Evolutionary conservation across 2,329 filamentous ascomycete genomes (phyloP), one percentile per base, ranked within the genome.

Genomic region (Fusarium sp.): DNA sequence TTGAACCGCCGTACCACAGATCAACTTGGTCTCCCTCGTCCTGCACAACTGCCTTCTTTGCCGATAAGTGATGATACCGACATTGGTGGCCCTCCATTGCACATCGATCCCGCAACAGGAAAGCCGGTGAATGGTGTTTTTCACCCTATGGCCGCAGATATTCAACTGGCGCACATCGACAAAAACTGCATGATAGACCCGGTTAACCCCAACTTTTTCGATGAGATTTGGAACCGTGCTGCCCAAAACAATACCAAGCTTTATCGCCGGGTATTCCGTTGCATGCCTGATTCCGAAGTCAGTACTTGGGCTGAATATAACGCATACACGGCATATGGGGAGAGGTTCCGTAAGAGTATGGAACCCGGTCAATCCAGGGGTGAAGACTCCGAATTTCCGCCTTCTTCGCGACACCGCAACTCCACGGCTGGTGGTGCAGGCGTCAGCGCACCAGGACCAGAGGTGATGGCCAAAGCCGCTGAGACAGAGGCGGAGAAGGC

Each of bases 171-270:
- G 1, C 82, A 87, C 34, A 87, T 99, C 28, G 89, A 93, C 67
- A 92, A 94, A 72, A 92, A 98, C 77, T 98, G 95, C 80, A 99
- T 99, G 94, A 88, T 86, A 16, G 96, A 99, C 79, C 96, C 97
- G 0, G 81, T 99, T 40, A 90, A 91, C 60, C 86, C 93, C 55
- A 83, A 86, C 2, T 99, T 99, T 80, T 92, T 93, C 77, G 88
- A 96, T 45, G 92, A 97, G 66, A 89, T 93, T 3, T 99, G 97
- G 97, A 90, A 91, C 69, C 86, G 89, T 18, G 89, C 94, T 54
- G 96, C 96, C 1, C 89, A 92, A 67, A 98, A 98, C 82, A 99
- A 99, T 78, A 99, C 96, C 4, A 95, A 94, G 77, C 87, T 99
- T 47, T 99, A 92, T 81, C 91, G 96, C 33, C 89, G 92, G 65